These are phyloP conservation scores for Paramecium sonneborni DNA, from an alignment of 73 alveolate genomes.

Conservation along the genomic window DNA sequence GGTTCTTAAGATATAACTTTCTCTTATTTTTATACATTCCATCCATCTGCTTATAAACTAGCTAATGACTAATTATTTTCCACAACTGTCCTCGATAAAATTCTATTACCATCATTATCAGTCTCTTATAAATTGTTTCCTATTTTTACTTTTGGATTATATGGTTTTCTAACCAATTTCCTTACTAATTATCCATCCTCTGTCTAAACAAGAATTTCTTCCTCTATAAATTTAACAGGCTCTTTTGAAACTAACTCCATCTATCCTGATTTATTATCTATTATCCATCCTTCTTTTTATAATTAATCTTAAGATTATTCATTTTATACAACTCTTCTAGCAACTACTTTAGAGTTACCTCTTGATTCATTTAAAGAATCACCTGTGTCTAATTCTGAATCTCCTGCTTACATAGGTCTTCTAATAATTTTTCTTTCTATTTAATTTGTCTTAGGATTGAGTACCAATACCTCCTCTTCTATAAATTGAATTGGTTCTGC, in stretches of 20 bases:
- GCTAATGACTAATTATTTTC: conserved; percentile 27
- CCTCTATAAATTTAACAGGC: background rate
- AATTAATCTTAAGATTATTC: background rate
- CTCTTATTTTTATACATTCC: background rate
- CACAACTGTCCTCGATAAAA: background rate
- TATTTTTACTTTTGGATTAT: background rate
- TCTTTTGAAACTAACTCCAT: background rate
- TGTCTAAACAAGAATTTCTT: background rate
- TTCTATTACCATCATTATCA: background rate
- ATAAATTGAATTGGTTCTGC: background rate
- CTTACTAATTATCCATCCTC: background rate
- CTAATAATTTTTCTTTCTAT: background rate
- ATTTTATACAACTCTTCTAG: background rate
- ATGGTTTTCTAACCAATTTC: background rate
- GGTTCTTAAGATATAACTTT: background rate
- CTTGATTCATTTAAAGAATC: background rate
- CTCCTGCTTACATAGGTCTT: background rate
- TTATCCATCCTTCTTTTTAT: conserved; percentile 11
- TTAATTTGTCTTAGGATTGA: background rate
- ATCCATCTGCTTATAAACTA: conserved; percentile 2
- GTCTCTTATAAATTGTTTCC: background rate
- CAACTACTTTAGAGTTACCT: background rate
- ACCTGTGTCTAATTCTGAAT: background rate
- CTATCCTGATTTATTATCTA: background rate
- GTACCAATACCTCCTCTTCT: background rate